phyloP scores from a whole-genome alignment of 495 filamentous ascomycete species.

The Penicillium canescens region DNA sequence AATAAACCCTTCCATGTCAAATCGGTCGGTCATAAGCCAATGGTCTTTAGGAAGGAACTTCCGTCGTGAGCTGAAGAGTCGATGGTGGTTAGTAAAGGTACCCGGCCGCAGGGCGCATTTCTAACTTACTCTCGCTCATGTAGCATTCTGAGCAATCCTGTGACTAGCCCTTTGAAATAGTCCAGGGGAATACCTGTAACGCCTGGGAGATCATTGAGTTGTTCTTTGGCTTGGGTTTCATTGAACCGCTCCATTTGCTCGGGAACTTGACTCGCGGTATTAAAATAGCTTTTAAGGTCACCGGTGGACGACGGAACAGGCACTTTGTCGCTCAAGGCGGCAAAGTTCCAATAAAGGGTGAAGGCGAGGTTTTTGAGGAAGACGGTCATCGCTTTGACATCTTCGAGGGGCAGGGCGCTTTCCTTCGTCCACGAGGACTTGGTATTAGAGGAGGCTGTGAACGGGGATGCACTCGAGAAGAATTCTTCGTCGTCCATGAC shows the following conservation, averaged over 20 bases:
- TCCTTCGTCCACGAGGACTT: conserved; percentile 55
- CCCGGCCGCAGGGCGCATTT: background rate
- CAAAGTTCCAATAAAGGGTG: conserved; percentile 80
- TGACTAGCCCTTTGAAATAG: conserved; percentile 77
- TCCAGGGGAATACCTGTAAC: conserved; percentile 73
- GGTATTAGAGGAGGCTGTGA: conserved; percentile 32
- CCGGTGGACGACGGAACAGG: conserved; percentile 39
- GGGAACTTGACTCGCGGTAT: conserved; percentile 21
- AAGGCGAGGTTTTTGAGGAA: conserved; percentile 96
- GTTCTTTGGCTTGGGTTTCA: conserved; percentile 38
- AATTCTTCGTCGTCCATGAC: conserved; percentile 86
- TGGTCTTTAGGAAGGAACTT: conserved; percentile 78
- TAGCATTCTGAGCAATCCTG: conserved; percentile 80
- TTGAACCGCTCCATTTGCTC: conserved; percentile 26
- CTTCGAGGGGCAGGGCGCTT: conserved; percentile 67
- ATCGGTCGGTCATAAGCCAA: conserved; percentile 92
- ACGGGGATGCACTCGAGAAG: conserved; percentile 44
- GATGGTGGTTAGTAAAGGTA: background rate
- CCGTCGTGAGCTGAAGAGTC: conserved; percentile 62
- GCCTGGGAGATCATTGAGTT: conserved; percentile 51
- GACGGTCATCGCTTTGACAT: conserved; percentile 71
- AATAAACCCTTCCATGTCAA: conserved; percentile 92
- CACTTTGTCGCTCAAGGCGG: conserved; percentile 61
- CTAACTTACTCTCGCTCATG: conserved; percentile 80
- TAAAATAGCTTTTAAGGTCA: conserved; percentile 61